These are phyloP conservation scores for Rhodomyrtus tomentosa DNA, from an alignment of 345 rosid species.

Conservation along the genomic window DNA sequence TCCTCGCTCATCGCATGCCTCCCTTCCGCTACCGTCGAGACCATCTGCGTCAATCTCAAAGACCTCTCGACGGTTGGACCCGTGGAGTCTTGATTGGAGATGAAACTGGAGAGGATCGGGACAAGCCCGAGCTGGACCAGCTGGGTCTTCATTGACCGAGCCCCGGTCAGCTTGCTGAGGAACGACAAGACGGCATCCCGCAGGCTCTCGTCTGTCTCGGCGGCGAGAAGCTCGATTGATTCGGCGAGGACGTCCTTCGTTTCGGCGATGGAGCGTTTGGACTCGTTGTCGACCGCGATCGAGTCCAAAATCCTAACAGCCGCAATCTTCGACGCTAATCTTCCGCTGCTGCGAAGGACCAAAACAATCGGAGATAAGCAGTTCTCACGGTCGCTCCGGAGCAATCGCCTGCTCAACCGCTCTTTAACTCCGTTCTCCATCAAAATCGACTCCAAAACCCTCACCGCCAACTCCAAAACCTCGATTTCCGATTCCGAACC, in stretches of 20 bases:
- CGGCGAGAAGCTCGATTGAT: not conserved
- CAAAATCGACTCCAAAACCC: constrained; percentile 33
- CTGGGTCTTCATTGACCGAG: constrained; percentile 18
- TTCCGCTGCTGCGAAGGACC: constrained; percentile 6
- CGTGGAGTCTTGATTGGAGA: constrained; percentile 5
- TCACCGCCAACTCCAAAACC: constrained; percentile 24
- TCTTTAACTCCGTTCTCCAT: constrained; percentile 16
- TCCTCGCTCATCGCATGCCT: constrained; percentile 28
- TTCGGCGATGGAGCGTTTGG: constrained; percentile 46
- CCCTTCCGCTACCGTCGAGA: constrained; percentile 24
- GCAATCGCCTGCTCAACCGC: not conserved
- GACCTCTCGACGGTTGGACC: constrained; percentile 18
- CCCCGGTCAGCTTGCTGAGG: constrained; percentile 10
- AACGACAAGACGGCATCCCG: constrained; percentile 23
- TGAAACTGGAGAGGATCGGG: constrained; percentile 5
- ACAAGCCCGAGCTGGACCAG: constrained; percentile 23
- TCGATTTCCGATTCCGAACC: constrained; percentile 2
- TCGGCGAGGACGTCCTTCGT: constrained; percentile 29
- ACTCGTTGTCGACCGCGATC: constrained; percentile 35
- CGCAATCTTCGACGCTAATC: constrained; percentile 37
- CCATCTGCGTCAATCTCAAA: constrained; percentile 18
- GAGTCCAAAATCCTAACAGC: constrained; percentile 44
- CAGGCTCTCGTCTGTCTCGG: constrained; percentile 5
- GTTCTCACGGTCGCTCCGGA: not conserved
- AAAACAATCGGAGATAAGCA: not conserved